phyloP scores from a whole-genome alignment of 257 asterid genomes.

The Rubia yunnanensis region DNA sequence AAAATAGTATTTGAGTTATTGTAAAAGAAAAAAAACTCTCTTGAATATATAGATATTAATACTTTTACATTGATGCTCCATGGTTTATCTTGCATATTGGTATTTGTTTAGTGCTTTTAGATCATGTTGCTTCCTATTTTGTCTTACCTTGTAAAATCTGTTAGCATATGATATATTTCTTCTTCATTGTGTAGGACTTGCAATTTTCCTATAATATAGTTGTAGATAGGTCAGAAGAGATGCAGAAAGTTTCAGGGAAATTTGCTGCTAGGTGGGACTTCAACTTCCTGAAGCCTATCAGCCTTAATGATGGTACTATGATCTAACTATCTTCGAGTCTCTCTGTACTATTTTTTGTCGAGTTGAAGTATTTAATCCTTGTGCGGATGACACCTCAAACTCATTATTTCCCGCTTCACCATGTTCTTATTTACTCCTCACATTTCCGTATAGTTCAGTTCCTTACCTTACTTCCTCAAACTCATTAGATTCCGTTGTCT shows the following conservation, averaged over 20 bases:
- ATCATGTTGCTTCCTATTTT: not conserved
- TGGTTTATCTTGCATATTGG: too few species aligned
- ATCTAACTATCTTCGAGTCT: not conserved
- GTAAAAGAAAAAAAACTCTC: too few species aligned
- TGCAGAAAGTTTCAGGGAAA: slow-evolving; percentile 59
- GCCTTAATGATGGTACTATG: slow-evolving; percentile 22
- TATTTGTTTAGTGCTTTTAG: too few species aligned
- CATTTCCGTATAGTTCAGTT: not conserved
- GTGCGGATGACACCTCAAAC: too few species aligned
- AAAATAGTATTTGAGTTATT: too few species aligned
- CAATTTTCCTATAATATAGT: slow-evolving; percentile 84
- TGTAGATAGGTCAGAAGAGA: slow-evolving; percentile 73
- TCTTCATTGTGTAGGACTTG: slow-evolving; percentile 35
- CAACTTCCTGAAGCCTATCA: slow-evolving; percentile 69
- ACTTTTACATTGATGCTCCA: too few species aligned
- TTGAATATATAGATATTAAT: too few species aligned
- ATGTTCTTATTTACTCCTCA: not conserved
- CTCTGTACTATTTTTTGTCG: not conserved
- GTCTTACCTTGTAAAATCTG: not conserved
- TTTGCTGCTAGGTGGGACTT: slow-evolving; percentile 98
- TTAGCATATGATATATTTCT: not conserved
- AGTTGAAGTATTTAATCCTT: not conserved
- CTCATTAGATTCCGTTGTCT: too few species aligned
- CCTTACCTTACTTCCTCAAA: not conserved
- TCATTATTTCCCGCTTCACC: not conserved